A percentile compares a stretch with the other conserved stretches of the same genome.
These are phyloP conservation scores for Myochromella boudieri DNA, from an alignment of 768 basidiomycete species.

Conservation along the genomic window DNA sequence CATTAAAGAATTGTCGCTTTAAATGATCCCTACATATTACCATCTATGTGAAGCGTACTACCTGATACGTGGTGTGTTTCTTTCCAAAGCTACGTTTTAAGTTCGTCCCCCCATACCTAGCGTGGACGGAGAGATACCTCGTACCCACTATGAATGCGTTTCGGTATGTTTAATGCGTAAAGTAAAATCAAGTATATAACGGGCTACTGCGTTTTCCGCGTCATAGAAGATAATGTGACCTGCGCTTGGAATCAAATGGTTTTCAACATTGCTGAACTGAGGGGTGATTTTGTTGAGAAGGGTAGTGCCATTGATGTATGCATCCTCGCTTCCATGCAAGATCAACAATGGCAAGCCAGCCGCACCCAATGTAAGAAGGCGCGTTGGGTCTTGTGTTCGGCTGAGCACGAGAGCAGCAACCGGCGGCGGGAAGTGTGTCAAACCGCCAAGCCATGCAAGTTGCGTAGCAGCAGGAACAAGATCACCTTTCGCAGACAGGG, in stretches of 20 bases:
- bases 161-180: background rate
- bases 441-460: constrained; percentile 23
- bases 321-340: constrained; percentile 25
- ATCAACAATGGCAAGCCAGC: constrained; percentile 27
- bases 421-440: constrained; percentile 19
- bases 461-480: constrained; percentile 23
- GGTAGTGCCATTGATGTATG: constrained; percentile 24
- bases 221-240: constrained; percentile 35
- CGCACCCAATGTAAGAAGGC: constrained; percentile 24
- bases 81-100: no score
- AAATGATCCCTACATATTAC: no score
- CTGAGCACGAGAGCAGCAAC: constrained; percentile 19
- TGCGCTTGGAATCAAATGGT: constrained; percentile 23
- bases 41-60: no score
- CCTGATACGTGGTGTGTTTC: no score
- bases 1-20: no score
- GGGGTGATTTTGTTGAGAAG: constrained; percentile 25
- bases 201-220: constrained; percentile 1
- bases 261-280: constrained; percentile 32
- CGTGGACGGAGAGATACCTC: no score
- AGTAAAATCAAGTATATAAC: constrained; percentile 1
- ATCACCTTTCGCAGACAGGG: constrained; percentile 25
- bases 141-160: no score
- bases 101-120: no score
- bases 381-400: constrained; percentile 26